Evolutionary conservation across 2,329 filamentous ascomycete species (phyloP), one percentile per base, ranked within the genome.

Genomic region (Blastomyces parvus): DNA sequence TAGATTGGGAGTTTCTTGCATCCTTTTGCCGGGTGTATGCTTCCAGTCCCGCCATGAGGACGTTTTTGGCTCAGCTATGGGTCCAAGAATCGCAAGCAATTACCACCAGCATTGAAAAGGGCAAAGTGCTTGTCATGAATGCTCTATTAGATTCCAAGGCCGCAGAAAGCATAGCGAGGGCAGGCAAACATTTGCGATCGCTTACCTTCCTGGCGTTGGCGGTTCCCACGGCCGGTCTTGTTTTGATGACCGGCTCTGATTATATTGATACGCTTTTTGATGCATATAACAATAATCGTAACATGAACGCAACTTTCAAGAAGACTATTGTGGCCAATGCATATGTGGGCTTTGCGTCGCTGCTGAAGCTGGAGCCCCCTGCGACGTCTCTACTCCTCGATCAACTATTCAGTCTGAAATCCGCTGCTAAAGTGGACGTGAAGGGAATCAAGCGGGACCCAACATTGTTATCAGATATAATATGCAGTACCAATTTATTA

Each of bases 191-290:
- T 59, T 67, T 79, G 59, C 73, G 74, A 42, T 66, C 70, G 9
- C 68, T 80, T 62, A 79, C 77, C 13, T 68, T 77, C 27, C 67
- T 80, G 40, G 67, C 75, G 4, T 77, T 74, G 33, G 67, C 71
- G 33, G 71, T 78, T 62, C 74, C 77, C 27, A 70, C 81, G 30
- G 77, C 77, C 55, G 83, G 81, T 38, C 74, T 78, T 7, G 80
- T 89, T 68, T 87, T 96, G 69, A 83, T 96, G 68, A 88, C 88
- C 0, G 93, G 93, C 0, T 91, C 89, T 60, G 93, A 97, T 75
- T 93, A 94, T 69, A 76, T 96, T 25, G 93, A 97, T 72, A 85
- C 88, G 0, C 80, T 96, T 14, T 71, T 72, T 61, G 77, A 79
- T 65, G 70, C 71, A 38, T 79, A 79, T 65, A 69, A 69, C 38